Conservation (phyloP, 208 protist genomes). For the Trypanosoma boissoni region DNA sequence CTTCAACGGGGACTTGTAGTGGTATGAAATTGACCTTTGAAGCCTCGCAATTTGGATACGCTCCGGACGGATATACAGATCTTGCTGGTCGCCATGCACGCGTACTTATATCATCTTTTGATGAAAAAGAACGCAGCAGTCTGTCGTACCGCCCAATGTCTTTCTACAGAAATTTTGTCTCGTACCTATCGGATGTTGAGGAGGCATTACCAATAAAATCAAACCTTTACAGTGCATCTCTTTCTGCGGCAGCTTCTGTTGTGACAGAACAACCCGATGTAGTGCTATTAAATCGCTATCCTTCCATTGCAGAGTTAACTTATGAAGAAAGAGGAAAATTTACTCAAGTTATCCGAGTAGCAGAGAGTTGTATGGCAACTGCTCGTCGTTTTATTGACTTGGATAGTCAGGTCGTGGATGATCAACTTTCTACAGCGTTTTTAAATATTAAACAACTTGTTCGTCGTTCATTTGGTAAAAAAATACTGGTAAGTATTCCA, state of each 20-base stretch:
- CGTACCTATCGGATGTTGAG: constrained; percentile 76
- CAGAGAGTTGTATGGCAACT: constrained; percentile 89
- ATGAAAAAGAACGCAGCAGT: constrained; percentile 34
- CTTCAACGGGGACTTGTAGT: constrained; percentile 74
- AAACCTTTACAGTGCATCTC: constrained; percentile 5
- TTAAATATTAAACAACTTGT: constrained; percentile 83
- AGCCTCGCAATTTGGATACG: constrained; percentile 77
- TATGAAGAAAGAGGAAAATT: constrained; percentile 36
- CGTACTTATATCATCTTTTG: constrained; percentile 44
- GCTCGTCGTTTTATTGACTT: constrained; percentile 85
- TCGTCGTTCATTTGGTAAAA: constrained; percentile 67
- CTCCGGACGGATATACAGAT: constrained; percentile 82
- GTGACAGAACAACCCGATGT: constrained; percentile 17
- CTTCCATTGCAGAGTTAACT: constrained; percentile 36
- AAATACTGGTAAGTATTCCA: constrained; percentile 71
- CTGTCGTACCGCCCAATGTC: constrained; percentile 49
- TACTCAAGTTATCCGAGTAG: constrained; percentile 65
- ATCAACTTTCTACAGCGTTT: constrained; percentile 69
- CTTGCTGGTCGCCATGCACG: constrained; percentile 61
- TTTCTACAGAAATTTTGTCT: constrained; percentile 83
- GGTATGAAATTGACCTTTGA: constrained; percentile 72
- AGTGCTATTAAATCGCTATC: constrained; percentile 48
- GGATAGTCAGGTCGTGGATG: constrained; percentile 63
- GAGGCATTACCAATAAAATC: constrained; percentile 20
- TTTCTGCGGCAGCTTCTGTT: constrained; percentile 15